These are phyloP conservation scores for Daldinia concentrica DNA, from an alignment of 495 filamentous ascomycete species.

Conservation along the genomic window DNA sequence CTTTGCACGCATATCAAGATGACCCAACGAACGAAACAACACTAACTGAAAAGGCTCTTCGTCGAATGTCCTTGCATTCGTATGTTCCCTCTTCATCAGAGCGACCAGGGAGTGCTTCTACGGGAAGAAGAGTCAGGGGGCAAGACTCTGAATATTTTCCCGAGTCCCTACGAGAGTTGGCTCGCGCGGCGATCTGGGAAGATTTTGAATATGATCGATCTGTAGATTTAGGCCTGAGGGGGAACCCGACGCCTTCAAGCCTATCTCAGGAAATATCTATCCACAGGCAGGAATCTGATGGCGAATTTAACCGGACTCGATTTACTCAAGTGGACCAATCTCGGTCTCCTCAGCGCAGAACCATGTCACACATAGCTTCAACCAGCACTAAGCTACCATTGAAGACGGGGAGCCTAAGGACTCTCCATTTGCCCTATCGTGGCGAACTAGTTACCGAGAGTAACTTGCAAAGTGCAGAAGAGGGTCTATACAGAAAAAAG, in stretches of 20 bases:
- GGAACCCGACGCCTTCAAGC: constrained; percentile 1
- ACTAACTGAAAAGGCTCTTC: constrained; percentile 19
- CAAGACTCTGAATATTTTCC: constrained; percentile 24
- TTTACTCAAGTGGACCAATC: constrained; percentile 10
- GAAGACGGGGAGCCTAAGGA: constrained; percentile 45
- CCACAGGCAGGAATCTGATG: constrained; percentile 7
- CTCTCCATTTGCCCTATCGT: constrained; percentile 33
- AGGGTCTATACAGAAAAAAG: constrained; percentile 13
- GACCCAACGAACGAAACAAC: constrained; percentile 2
- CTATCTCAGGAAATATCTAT: neutral
- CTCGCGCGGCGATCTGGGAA: constrained; percentile 17
- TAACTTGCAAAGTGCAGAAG: constrained; percentile 17
- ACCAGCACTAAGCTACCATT: constrained; percentile 27
- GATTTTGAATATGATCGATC: constrained; percentile 4
- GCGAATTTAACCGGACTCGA: constrained; percentile 20
- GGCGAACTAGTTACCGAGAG: constrained; percentile 18
- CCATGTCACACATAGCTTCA: constrained; percentile 26
- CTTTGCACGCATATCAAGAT: constrained; percentile 16
- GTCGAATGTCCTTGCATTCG: constrained; percentile 43
- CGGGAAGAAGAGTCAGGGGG: constrained; percentile 3
- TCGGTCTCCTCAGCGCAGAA: constrained; percentile 26
- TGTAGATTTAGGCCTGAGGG: neutral
- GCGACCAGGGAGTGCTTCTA: constrained; percentile 20
- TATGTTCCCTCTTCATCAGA: constrained; percentile 20
- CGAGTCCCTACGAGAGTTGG: constrained; percentile 35